These are phyloP conservation scores for Suillus luteus DNA, from an alignment of 768 basidiomycete species.

Conservation along the genomic window DNA sequence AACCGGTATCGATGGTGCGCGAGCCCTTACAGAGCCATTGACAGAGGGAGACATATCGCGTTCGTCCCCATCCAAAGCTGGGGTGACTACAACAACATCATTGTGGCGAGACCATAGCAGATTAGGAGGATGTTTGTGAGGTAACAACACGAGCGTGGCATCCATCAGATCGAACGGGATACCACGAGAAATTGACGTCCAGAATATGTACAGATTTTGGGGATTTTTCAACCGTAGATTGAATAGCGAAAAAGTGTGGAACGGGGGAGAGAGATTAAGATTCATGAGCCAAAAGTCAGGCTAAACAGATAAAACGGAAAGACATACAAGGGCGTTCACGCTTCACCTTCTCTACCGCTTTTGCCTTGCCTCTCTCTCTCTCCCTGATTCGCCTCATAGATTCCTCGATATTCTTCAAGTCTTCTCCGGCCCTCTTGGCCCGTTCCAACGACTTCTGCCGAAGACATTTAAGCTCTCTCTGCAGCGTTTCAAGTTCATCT, in stretches of 20 bases:
- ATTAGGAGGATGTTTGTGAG: background rate
- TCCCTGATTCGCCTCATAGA: conserved; percentile 77
- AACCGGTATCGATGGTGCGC: conserved; percentile 47
- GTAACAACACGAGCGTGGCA: conserved; percentile 7
- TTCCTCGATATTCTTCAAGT: conserved; percentile 73
- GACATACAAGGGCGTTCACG: conserved; percentile 76
- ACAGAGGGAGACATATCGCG: conserved; percentile 34
- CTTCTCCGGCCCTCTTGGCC: conserved; percentile 73
- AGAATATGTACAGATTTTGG: conserved; percentile 13
- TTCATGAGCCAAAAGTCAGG: conserved; percentile 16
- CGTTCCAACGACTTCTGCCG: conserved; percentile 59
- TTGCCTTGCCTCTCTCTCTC: conserved; percentile 72
- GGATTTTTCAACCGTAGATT: conserved; percentile 16
- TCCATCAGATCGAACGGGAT: background rate
- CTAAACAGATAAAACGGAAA: conserved; percentile 18
- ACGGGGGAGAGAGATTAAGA: conserved; percentile 20
- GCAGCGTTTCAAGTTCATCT: conserved; percentile 69
- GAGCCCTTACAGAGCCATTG: conserved; percentile 45
- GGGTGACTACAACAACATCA: conserved; percentile 40
- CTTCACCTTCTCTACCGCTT: conserved; percentile 69
- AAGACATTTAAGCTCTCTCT: conserved; percentile 58
- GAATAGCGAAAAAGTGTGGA: conserved; percentile 13
- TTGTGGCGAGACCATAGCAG: conserved; percentile 16
- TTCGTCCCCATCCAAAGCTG: conserved; percentile 54
- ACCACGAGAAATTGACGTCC: background rate